Base-by-base conservation (phyloP, 768 basidiomycete species). In the Boletus subparvulus region DNA sequence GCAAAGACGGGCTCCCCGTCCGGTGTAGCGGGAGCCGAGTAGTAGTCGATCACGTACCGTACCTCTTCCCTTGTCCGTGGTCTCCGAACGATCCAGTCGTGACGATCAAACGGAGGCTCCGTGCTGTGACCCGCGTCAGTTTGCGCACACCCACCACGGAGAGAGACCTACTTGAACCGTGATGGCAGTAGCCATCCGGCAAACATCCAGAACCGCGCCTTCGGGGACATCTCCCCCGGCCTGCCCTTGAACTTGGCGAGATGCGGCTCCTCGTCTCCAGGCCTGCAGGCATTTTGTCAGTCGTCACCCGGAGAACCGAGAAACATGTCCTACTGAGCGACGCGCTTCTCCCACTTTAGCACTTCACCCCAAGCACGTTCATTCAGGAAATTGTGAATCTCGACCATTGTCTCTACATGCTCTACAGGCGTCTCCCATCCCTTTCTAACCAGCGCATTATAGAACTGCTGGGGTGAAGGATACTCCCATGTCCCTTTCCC, bases 341-440 rank as follows among this genome's bases (percentile, higher is more conserved):
- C 73, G 65, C 85, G 78, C 69, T 81, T 83, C 74, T 99, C 97
- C 96, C 97, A 98, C 70, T 83, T 88, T 58, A 92, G 71, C 4
- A 99, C 96, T 73, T 98, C 94, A 50, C 83, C 76, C 97, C 97
- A 99, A 17, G 97, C 97, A 69, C 87, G 81, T 75, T 99, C 97
- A 66, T 99, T 98, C 72, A 99, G 71, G 63, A 95, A 98, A 71
- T 99, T 99, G 70, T 99, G 97, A 36, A 98, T 98, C 58, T 94
- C 87, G 43, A 99, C 97, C 92, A 99, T 97, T 26, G 87, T 92
- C 70, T 94, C 95, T 44, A 98, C 83, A 72, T 94, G 89, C 64
- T 98, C 93, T 72, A 95, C 94, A 0, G 94, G 94, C 3, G 97
- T 96, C 73, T 96, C 94, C 90, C 91, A 94, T 3, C 97, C 97